Evolutionary conservation across 345 rosid species (phyloP).

Genomic region (Citrus unshiu): DNA sequence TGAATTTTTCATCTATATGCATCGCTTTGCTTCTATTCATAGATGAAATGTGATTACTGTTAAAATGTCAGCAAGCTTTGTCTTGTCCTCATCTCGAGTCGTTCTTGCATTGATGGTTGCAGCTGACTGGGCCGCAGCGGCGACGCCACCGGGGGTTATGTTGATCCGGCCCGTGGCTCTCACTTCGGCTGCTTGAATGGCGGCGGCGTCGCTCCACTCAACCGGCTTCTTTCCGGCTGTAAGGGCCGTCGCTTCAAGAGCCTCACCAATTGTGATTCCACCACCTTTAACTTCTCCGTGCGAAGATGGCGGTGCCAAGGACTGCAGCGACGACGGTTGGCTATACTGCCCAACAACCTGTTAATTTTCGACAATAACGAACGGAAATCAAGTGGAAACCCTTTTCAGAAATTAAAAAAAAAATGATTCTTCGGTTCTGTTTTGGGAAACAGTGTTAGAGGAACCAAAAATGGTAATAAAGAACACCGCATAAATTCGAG

Average conservation of each 20-base stretch:
- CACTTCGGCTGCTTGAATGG: conserved; percentile 87
- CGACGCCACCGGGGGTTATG: conserved; percentile 62
- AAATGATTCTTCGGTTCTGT: background rate
- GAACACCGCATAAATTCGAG: too few species aligned
- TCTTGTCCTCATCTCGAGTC: conserved; percentile 45
- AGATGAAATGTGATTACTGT: conserved; percentile 32
- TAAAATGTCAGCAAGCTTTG: conserved; percentile 62
- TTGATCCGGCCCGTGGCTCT: conserved; percentile 73
- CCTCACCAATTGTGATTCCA: conserved; percentile 63
- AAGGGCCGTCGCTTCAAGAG: conserved; percentile 67
- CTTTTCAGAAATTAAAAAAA: background rate
- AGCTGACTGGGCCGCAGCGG: conserved; percentile 77
- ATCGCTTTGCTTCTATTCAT: background rate
- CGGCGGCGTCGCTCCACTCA: conserved; percentile 85
- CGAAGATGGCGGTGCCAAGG: background rate
- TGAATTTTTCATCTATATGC: background rate
- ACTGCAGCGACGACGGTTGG: background rate
- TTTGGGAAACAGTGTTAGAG: background rate
- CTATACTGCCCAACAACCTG: conserved; percentile 25
- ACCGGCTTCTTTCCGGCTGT: conserved; percentile 77
- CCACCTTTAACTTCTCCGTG: conserved; percentile 5
- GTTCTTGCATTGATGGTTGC: conserved; percentile 61
- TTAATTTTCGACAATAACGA: too few species aligned
- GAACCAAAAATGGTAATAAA: too few species aligned
- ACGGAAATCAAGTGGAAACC: background rate